phyloP scores from a whole-genome alignment of 108 stramenopile genomes.

The Schizochytrium sp. region DNA sequence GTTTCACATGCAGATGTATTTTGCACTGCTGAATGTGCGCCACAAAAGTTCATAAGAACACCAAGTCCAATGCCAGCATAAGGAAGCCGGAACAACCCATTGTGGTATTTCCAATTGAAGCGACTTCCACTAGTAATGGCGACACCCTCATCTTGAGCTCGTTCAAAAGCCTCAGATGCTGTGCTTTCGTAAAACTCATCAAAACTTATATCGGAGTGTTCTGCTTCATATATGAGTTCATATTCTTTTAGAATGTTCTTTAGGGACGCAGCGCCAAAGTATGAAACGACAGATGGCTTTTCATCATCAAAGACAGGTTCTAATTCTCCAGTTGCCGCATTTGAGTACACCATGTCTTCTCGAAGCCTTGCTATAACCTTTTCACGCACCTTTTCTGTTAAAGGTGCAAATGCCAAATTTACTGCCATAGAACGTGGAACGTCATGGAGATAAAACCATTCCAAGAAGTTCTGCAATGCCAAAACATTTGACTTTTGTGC shows the following conservation, averaged over 20 bases:
- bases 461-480: constrained; percentile 37
- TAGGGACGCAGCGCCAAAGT: constrained; percentile 23
- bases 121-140: not conserved
- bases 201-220: constrained; percentile 4
- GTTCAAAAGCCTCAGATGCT: not conserved
- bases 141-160: not conserved
- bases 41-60: constrained; percentile 47
- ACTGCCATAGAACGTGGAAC: constrained; percentile 31
- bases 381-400: constrained; percentile 13
- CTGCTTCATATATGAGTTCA: not conserved
- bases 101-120: not conserved
- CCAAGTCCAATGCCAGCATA: constrained; percentile 33
- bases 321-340: not conserved
- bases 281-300: not conserved
- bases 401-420: constrained; percentile 26
- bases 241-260: constrained; percentile 13
- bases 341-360: not conserved
- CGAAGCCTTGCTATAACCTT: not conserved
- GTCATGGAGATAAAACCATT: constrained; percentile 31
- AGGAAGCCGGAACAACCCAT: not conserved
- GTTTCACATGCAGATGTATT: not conserved
- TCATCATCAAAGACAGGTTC: not conserved
- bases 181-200: not conserved
- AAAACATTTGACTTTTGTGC: not conserved
- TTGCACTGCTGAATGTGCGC: not conserved